Base-by-base conservation (phyloP, 2,329 filamentous ascomycete species). In the Biscogniauxia marginata region DNA sequence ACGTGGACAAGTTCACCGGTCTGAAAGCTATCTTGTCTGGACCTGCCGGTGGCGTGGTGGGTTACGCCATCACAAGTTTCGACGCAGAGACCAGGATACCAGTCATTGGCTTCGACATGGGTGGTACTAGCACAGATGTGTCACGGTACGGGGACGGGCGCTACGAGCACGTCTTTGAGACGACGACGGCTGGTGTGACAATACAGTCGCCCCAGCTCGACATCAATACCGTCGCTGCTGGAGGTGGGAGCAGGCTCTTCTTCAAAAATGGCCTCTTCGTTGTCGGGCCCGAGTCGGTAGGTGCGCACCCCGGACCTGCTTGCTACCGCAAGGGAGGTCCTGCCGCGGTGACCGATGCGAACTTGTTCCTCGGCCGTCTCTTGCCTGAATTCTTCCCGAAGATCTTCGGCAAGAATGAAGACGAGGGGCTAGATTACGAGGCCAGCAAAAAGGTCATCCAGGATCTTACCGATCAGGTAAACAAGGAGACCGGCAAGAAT, bases 31-130 rank as follows among this genome's bases (percentile, higher is more conserved):
- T 97, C 57, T 71, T 97, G 2, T 96, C 91, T 0, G 93, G 93
- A 0, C 93, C 93, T 1, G 93, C 93, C n/a, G 93, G 92, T 25
- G 93, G 93, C 44, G 93, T 96, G 0, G 92, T 96, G 0, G 93
- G 93, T 3, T 96, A 96, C 71, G 92, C 93, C 18, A 85, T 93
- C 19, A 97, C 93, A 0, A 95, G 89, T 1, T 97, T 95, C 70
- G 93, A 97, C 63, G 82, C 88, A 0, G 79, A 88, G 50, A 95
- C 91, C 3, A 90, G 86, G 68, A 91, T 84, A 0, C 91, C 92
- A 0, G 89, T 97, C 3, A 96, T 97, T 66, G 93, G 93, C 0
- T 97, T 97, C 67, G 93, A 97, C 65, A 97, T 97, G 93, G 77
- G 61, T 39, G 93, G 93, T 9, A 97, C 93, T 0, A 93, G 88